A percentile compares a stretch with the other conserved stretches of the same genome.
phyloP scores from a whole-genome alignment of 192 early-diverging fungal genomes.

The Linnemannia zychae region DNA sequence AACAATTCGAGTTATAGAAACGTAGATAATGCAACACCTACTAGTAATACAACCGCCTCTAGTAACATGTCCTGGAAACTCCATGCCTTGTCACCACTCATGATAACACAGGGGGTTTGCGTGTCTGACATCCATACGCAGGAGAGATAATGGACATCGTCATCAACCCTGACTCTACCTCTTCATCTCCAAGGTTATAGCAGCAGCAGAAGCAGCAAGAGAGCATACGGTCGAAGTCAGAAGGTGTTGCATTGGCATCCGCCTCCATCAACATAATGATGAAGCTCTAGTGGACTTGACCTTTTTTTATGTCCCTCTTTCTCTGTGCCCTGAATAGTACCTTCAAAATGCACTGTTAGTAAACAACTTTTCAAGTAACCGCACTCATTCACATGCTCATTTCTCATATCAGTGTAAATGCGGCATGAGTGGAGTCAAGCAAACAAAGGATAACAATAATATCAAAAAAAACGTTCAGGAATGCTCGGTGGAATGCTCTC shows the following conservation, averaged over 20 bases:
- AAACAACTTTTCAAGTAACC: no score
- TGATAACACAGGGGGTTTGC: neutral
- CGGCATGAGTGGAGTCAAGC: neutral
- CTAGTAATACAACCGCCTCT: neutral
- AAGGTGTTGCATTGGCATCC: neutral
- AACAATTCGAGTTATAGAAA: neutral
- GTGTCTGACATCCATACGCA: neutral
- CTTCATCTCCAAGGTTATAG: neutral
- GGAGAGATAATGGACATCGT: neutral
- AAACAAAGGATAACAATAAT: neutral
- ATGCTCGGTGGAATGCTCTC: neutral
- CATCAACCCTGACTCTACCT: neutral
- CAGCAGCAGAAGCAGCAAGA: neutral
- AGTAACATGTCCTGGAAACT: no score
- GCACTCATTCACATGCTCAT: neutral
- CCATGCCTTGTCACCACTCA: neutral
- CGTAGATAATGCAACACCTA: neutral
- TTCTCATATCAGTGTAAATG: neutral
- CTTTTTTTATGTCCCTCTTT: neutral
- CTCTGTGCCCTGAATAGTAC: slow-evolving; percentile 8
- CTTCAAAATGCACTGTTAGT: slow-evolving; percentile 52
- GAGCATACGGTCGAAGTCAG: neutral
- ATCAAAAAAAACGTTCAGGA: neutral
- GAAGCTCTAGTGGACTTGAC: neutral
- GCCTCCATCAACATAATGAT: neutral